Evolutionary conservation across 352 stramenopile genomes (phyloP).

Genomic region (Globisporangium paroecandrum): DNA sequence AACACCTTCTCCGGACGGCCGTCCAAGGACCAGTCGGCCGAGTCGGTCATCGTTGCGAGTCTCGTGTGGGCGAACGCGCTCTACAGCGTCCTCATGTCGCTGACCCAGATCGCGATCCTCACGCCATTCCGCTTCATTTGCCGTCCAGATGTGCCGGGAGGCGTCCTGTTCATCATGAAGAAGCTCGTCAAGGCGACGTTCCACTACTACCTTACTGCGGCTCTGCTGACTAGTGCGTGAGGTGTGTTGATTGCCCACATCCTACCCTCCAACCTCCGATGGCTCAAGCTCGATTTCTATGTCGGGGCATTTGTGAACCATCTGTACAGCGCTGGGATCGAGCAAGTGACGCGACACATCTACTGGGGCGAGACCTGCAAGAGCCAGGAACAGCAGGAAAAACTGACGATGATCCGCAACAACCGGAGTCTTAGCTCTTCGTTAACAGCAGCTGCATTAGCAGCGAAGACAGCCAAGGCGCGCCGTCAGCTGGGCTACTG

Average conservation of each 20-base stretch:
- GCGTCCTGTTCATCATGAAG: slow-evolving; percentile 1
- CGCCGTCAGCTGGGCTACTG: slow-evolving; percentile 8
- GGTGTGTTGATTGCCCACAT: not conserved
- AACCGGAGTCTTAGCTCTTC: not conserved
- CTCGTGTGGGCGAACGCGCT: slow-evolving; percentile 24
- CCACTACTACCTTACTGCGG: slow-evolving; percentile 10
- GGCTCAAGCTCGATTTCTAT: slow-evolving; percentile 12
- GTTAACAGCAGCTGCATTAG: too few species aligned
- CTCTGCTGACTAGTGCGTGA: not conserved
- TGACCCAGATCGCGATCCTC: slow-evolving; percentile 3
- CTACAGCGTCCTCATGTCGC: slow-evolving; percentile 3
- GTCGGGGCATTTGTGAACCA: not conserved
- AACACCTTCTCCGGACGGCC: slow-evolving; percentile 25
- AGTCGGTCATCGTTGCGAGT: slow-evolving; percentile 25
- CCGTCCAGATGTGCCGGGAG: not conserved
- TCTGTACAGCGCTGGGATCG: not conserved
- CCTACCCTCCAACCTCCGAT: not conserved
- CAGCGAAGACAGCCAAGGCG: not conserved
- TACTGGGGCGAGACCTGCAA: slow-evolving; percentile 1
- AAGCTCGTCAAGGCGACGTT: not conserved
- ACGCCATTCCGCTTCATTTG: slow-evolving; percentile 15
- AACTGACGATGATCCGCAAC: not conserved
- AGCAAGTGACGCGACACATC: slow-evolving; percentile 3
- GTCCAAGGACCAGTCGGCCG: slow-evolving; percentile 25
- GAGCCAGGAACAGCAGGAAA: not conserved